These are phyloP conservation scores for Aechmea fasciata DNA, from an alignment of 176 grass and related monocot species.

Conservation along the genomic window DNA sequence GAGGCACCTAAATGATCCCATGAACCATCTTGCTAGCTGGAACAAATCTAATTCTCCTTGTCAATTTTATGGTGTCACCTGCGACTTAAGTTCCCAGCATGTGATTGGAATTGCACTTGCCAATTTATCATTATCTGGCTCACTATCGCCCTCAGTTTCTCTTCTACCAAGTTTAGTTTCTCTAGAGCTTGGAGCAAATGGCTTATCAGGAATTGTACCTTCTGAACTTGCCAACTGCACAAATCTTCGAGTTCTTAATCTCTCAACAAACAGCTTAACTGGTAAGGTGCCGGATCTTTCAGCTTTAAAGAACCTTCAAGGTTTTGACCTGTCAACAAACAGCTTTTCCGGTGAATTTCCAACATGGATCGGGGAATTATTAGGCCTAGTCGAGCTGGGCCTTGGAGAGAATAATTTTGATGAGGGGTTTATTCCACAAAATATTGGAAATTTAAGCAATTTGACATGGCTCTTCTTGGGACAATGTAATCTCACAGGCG, in stretches of 20 bases:
- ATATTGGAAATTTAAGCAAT: slow-evolving; percentile 69
- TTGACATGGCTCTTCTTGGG: slow-evolving; percentile 78
- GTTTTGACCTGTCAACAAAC: slow-evolving; percentile 90
- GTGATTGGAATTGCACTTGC: slow-evolving; percentile 58
- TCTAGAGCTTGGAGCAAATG: slow-evolving; percentile 62
- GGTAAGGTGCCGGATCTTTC: slow-evolving; percentile 74
- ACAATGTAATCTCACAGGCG: slow-evolving; percentile 69
- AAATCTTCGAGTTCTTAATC: slow-evolving; percentile 68
- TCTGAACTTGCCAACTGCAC: slow-evolving; percentile 45
- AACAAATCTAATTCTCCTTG: slow-evolving; percentile 41
- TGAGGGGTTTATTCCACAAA: slow-evolving; percentile 54
- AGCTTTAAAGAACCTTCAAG: slow-evolving; percentile 39
- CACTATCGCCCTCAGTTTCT: slow-evolving; percentile 61
- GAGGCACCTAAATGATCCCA: slow-evolving; percentile 57
- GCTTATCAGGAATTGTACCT: slow-evolving; percentile 60
- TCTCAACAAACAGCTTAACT: slow-evolving; percentile 60
- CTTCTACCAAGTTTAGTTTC: slow-evolving; percentile 38
- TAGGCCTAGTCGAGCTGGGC: slow-evolving; percentile 44
- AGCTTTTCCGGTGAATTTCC: slow-evolving; percentile 58
- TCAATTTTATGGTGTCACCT: slow-evolving; percentile 62
- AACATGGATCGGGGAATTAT: slow-evolving; percentile 46
- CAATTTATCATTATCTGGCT: slow-evolving; percentile 67
- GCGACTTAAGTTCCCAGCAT: slow-evolving; percentile 36
- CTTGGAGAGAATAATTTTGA: slow-evolving; percentile 76
- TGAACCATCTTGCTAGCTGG: slow-evolving; percentile 56